Percentiles rank a stretch among this genome's conserved stretches.
These are phyloP conservation scores for Erysimum cheiranthoides DNA, from an alignment of 345 rosid genomes.

Conservation along the genomic window DNA sequence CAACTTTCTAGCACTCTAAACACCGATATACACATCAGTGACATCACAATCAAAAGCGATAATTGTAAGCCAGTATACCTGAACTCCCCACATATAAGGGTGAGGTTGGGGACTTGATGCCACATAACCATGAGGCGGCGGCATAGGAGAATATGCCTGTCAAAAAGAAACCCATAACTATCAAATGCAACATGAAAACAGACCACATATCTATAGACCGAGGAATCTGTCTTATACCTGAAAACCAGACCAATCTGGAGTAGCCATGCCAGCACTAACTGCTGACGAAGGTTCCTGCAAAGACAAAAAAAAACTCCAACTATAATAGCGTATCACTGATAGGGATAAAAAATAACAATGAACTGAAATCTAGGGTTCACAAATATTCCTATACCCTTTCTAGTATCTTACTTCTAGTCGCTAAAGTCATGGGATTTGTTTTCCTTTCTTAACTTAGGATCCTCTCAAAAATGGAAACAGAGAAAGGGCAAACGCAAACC, in stretches of 20 bases:
- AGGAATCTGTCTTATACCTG: constrained; percentile 62
- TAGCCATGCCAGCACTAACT: constrained; percentile 61
- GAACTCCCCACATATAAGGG: constrained; percentile 99
- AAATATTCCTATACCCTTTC: constrained; percentile 16
- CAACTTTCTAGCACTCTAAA: constrained; percentile 16
- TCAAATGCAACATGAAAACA: constrained; percentile 29
- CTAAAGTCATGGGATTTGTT: constrained; percentile 19
- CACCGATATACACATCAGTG: constrained; percentile 8
- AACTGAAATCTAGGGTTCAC: constrained; percentile 2
- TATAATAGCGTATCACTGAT: background rate
- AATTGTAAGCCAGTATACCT: constrained; percentile 56
- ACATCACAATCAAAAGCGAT: background rate
- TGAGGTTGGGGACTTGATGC: constrained; percentile 98
- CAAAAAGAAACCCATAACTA: constrained; percentile 35
- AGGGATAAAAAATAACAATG: constrained; percentile 20
- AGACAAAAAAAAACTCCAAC: constrained; percentile 32
- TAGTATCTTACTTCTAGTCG: background rate
- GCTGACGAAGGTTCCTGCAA: constrained; percentile 75
- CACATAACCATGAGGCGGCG: constrained; percentile 94
- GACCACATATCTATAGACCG: background rate
- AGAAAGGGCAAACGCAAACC: constrained; percentile 51
- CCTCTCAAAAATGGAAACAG: background rate
- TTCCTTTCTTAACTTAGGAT: background rate
- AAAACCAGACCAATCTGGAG: constrained; percentile 96
- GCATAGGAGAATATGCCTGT: constrained; percentile 92